These are phyloP conservation scores for Cryptococcus hybrid DNA, from an alignment of 1,284 basidiomycete species.

Conservation along the genomic window DNA sequence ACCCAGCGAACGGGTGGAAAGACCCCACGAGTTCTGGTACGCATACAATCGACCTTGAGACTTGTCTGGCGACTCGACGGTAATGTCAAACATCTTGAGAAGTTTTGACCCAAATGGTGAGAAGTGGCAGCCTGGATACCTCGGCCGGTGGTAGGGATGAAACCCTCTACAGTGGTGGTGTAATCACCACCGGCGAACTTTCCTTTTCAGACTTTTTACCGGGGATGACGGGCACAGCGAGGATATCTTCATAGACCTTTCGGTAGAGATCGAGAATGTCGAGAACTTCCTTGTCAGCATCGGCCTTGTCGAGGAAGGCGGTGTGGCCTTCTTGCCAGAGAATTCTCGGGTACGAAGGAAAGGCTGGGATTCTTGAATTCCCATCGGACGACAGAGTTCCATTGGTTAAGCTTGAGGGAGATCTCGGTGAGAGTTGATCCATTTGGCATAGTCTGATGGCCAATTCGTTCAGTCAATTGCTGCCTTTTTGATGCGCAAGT, in stretches of 20 bases:
- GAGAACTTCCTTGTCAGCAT: conserved; percentile 87
- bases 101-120: conserved; percentile 98
- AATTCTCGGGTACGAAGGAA: conserved; percentile 99
- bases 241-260: conserved; percentile 93
- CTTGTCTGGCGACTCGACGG: conserved; percentile 83
- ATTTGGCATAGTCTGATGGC: conserved; percentile 76
- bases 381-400: conserved; percentile 99
- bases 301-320: conserved; percentile 81
- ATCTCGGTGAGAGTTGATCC: conserved; percentile 97
- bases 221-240: conserved; percentile 95
- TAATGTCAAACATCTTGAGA: conserved; percentile 98
- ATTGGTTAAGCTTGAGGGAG: conserved; percentile 95
- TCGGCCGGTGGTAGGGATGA: conserved; percentile 94
- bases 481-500: not conserved
- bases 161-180: conserved; percentile 98
- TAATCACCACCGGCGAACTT: conserved; percentile 98
- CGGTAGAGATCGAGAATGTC: conserved; percentile 96
- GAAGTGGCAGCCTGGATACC: conserved; percentile 99
- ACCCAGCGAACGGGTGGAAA: conserved; percentile 94
- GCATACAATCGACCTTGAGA: conserved; percentile 58
- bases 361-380: conserved; percentile 99
- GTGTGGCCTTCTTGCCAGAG: conserved; percentile 99
- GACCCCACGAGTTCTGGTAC: conserved; percentile 99
- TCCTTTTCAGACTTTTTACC: conserved; percentile 99
- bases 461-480: conserved; percentile 29